Evolutionary conservation across 345 rosid species (phyloP).

Genomic region (Raphanus raphanistrum): DNA sequence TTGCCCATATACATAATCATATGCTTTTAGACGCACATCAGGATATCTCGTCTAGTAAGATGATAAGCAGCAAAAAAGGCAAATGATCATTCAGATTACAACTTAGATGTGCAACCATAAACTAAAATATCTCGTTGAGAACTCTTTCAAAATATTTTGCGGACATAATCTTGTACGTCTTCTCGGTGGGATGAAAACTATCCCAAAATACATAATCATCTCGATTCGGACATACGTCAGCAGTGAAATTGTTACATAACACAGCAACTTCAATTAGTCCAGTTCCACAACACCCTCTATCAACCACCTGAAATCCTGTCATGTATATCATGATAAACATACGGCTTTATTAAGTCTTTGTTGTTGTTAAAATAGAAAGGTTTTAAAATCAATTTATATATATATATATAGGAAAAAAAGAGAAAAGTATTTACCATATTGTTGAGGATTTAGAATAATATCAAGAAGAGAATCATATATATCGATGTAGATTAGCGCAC

Average conservation of each 20-base stretch:
- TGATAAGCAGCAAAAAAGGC: not conserved
- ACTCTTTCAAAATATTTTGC: slow-evolving; percentile 14
- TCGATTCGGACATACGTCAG: slow-evolving; percentile 44
- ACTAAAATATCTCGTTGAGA: not conserved
- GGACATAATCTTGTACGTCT: slow-evolving; percentile 40
- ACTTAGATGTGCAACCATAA: not conserved
- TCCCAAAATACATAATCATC: slow-evolving; percentile 67
- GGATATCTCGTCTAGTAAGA: not conserved
- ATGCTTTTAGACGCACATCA: not conserved
- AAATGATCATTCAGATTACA: not conserved
- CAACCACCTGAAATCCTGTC: slow-evolving; percentile 6
- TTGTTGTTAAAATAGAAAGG: not conserved
- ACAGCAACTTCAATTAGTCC: slow-evolving; percentile 57
- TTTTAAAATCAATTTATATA: not conserved
- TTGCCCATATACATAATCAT: not conserved
- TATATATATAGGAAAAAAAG: not conserved
- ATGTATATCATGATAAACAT: not conserved
- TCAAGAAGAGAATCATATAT: slow-evolving; percentile 32
- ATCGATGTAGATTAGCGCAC: slow-evolving; percentile 32
- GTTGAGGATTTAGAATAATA: slow-evolving; percentile 26
- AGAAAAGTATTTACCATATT: not conserved
- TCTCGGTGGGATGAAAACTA: slow-evolving; percentile 73
- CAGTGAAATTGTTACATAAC: slow-evolving; percentile 40
- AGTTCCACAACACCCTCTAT: slow-evolving; percentile 3
- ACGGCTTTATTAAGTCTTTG: not conserved